Evolutionary conservation across 2,329 filamentous ascomycete genomes (phyloP), one percentile per base, ranked within the genome.

Genomic region (Botrytis deweyae): DNA sequence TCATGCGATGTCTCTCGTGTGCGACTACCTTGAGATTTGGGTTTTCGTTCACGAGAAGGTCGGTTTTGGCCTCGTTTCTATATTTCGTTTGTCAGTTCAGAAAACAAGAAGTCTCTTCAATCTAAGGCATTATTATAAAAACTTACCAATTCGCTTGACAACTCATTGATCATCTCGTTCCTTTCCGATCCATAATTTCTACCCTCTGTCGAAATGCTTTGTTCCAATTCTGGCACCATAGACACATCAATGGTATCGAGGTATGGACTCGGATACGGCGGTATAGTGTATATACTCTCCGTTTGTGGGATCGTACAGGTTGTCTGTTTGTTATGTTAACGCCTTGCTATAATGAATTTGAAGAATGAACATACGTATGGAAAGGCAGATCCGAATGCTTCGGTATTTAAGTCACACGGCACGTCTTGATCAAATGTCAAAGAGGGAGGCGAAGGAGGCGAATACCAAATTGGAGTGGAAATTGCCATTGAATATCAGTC

Each of bases 1-100:
- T 73, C 72, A 73, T 73, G 72, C 58, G 72, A 73, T 70, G 67
- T 70, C 68, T 73, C 72, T 42, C 72, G 63, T 25, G 71, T 72
- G 63, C 71, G 71, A 38, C n/a, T 52, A 5, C 71, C 64, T 49
- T 69, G 64, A 36, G 71, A 52, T 72, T 49, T 68, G 33, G 55
- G 38, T 33, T 69, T 69, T 33, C 46, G 58, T 18, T 72, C 71
- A 33, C 55, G 52, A 69, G 71, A 49, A 12, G 64, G 33, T 61
- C 61, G 70, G 36, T 46, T 46, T 62, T 46, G 68, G 33, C 55
- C 40, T 72, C 71, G 49, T 52, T 69, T 52, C 71, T 72, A 63
- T 22, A 25, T 49, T n/a, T 25, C 22, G 33, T 42, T 7, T n/a
- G 33, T 72, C 46, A 72, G 64, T 25, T 18, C 18, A 42, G 40